Base-by-base conservation (phyloP, 768 basidiomycete genomes). In the Trametes cubensis region DNA sequence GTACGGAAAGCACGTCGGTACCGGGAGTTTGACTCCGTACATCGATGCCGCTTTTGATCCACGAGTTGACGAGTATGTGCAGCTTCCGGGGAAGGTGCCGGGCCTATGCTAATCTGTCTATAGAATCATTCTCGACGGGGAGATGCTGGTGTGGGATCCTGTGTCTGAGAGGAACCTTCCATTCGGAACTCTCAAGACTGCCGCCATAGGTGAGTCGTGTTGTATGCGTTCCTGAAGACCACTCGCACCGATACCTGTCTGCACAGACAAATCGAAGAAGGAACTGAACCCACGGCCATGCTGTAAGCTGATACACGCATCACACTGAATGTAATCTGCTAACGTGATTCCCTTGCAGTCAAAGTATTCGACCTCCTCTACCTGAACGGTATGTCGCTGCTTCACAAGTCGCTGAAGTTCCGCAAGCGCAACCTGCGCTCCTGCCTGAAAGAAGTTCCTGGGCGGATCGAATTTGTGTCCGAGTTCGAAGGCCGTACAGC, bases 131-230 rank as follows among this genome's bases (percentile, higher is more conserved):
- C 74, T 99, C 15, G 97, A 99, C 67, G 97, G 97, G 0, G 97
- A 99, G 73, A 98, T 99, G 96, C 78, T 99, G 34, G 96, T 98
- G 3, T 98, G 92, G 91, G 97, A 98, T 74, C 96, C 96, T 0
- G 80, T 90, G 3, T 87, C 92, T 0, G 88, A 90, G 68, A 85
- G 92, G 21, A 92, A 93, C 69, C 78, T 97, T 20, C 93, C 96
- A 0, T 98, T 99, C 64, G 97, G 97, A 2, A 91, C 87, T 0
- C 78, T 99, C 52, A 99, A 99, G 75, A 92, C 94, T 0, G 94
- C 94, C 45, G 95, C 95, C 0, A 78, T 89, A 17, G 91, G 93
- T 94, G 61, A 44, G 79, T 64, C 14, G 52, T 2, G 18, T 17
- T 11, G 13, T 6, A 23, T 28, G 6, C 14, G 1, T 17, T n/a